phyloP scores from a whole-genome alignment of 1,284 basidiomycete genomes.

The Polyporus tsugae region DNA sequence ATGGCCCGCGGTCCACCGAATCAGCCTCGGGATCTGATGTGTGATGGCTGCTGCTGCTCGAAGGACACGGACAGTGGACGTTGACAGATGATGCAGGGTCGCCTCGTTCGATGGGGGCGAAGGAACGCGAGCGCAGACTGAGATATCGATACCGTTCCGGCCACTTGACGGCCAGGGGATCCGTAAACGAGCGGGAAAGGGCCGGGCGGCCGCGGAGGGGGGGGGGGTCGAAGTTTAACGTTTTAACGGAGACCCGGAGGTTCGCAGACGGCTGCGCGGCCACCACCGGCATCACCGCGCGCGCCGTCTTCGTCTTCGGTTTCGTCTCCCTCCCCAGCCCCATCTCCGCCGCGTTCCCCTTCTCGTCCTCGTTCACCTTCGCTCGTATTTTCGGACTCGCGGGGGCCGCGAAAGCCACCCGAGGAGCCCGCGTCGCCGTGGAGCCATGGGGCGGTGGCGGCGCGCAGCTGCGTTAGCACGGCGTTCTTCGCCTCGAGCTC shows the following conservation, averaged over 20 bases:
- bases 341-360: neutral
- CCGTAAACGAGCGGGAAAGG: neutral
- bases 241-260: neutral
- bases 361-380: neutral
- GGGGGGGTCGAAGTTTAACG: neutral
- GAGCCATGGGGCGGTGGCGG: constrained; percentile 17
- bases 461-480: constrained; percentile 35
- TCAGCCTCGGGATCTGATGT: constrained; percentile 12
- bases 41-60: neutral
- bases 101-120: neutral
- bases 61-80: neutral
- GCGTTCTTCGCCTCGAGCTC: constrained; percentile 38
- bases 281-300: neutral
- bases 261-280: neutral
- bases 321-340: neutral
- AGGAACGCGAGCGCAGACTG: neutral
- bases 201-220: neutral
- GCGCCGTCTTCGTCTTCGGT: neutral
- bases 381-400: neutral
- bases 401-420: neutral
- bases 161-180: neutral
- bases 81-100: constrained; percentile 10
- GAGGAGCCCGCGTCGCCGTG: constrained; percentile 1
- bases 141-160: neutral
- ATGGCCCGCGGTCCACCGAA: neutral